A percentile compares a stretch with the other conserved stretches of the same genome.
Conservation (phyloP, 805 yeast genomes). For the Wickerhamomyces canadensis region DNA sequence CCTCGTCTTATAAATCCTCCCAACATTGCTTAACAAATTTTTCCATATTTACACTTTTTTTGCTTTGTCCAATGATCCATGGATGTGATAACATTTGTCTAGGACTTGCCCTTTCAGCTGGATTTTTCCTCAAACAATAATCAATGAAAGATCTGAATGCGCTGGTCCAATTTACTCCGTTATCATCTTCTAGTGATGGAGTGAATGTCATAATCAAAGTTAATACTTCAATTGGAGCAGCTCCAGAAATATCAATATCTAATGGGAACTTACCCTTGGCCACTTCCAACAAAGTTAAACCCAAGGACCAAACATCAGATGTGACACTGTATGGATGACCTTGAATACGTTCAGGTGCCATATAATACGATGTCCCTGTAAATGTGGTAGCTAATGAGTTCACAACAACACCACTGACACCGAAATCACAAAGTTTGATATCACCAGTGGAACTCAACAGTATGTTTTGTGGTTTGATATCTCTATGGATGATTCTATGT, state of each 20-base stretch:
- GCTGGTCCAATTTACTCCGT: conserved; percentile 73
- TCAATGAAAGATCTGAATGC: conserved; percentile 78
- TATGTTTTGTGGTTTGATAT: conserved; percentile 93
- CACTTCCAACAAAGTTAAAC: conserved; percentile 86
- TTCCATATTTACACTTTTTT: conserved; percentile 75
- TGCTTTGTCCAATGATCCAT: conserved; percentile 79
- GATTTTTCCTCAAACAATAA: conserved; percentile 76
- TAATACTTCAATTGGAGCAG: conserved; percentile 84
- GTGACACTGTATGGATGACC: conserved; percentile 95
- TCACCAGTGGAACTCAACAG: conserved; percentile 70
- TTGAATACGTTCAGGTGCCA: conserved; percentile 98
- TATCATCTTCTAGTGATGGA: conserved; percentile 74
- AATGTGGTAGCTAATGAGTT: conserved; percentile 93
- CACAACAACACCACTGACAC: conserved; percentile 95
- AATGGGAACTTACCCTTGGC: conserved; percentile 91
- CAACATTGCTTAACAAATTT: conserved; percentile 59
- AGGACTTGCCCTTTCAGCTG: conserved; percentile 81
- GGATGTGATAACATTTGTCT: conserved; percentile 92
- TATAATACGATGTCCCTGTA: conserved; percentile 95
- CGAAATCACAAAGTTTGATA: conserved; percentile 93
- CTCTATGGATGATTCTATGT: conserved; percentile 86
- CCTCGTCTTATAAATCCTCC: conserved; percentile 10
- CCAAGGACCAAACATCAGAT: conserved; percentile 95
- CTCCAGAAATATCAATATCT: conserved; percentile 26
- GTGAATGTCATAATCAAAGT: conserved; percentile 76